Conservation (phyloP, 2,329 filamentous ascomycete species). For the Ascochyta pisi region DNA sequence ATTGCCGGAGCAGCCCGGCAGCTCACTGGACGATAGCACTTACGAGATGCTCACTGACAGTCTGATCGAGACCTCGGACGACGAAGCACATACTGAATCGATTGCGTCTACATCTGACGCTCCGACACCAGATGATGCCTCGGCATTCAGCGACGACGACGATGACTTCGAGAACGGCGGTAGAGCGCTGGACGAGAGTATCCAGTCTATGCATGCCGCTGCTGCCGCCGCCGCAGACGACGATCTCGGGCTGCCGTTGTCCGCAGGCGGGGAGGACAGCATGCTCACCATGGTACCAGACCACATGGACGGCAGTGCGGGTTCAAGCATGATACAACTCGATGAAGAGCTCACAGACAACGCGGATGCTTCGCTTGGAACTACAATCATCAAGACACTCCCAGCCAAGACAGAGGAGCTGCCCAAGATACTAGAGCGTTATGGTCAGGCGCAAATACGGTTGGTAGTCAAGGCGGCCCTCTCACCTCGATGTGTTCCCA, state of each 20-base stretch:
- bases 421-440: slow-evolving; percentile 35
- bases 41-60: slow-evolving; percentile 45
- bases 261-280: slow-evolving; percentile 35
- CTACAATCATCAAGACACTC: slow-evolving; percentile 33
- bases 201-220: slow-evolving; percentile 28
- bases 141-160: slow-evolving; percentile 42
- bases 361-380: slow-evolving; percentile 23
- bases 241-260: slow-evolving; percentile 25
- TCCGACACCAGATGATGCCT: slow-evolving; percentile 44
- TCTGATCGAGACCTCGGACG: slow-evolving; percentile 43
- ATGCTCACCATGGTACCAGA: slow-evolving; percentile 39
- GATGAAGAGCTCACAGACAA: slow-evolving; percentile 31
- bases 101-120: slow-evolving; percentile 44
- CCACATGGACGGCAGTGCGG: slow-evolving; percentile 32
- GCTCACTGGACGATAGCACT: slow-evolving; percentile 46
- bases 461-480: slow-evolving; percentile 40
- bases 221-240: slow-evolving; percentile 14
- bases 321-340: slow-evolving; percentile 29
- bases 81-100: slow-evolving; percentile 48
- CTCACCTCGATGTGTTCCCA: slow-evolving; percentile 31
- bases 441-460: slow-evolving; percentile 36
- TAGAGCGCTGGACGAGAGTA: slow-evolving; percentile 24
- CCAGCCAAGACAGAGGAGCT: slow-evolving; percentile 29
- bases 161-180: slow-evolving; percentile 37
- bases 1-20: slow-evolving; percentile 33